Evolutionary conservation across 2,329 filamentous ascomycete species (phyloP).

Genomic region (Epichloe glyceriae): DNA sequence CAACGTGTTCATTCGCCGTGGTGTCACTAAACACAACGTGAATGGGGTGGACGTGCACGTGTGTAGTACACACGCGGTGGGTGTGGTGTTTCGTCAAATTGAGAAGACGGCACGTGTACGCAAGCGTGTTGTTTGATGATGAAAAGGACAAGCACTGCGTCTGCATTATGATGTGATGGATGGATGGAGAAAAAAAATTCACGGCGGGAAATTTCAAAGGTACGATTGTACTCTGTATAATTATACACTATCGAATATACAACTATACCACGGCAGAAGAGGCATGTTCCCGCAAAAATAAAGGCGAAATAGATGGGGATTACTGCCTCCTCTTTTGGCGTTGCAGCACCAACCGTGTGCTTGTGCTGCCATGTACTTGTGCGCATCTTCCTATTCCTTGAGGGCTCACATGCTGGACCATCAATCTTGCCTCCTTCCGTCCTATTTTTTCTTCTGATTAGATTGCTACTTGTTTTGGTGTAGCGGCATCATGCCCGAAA

Average conservation of each 20-base stretch:
- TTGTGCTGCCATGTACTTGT: not conserved
- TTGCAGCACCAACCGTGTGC: no score
- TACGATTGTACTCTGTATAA: conserved; percentile 7
- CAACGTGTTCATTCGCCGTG: not conserved
- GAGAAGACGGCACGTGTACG: no score
- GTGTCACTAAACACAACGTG: not conserved
- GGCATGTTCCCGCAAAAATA: not conserved
- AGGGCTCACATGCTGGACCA: no score
- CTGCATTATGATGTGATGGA: no score
- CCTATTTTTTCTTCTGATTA: no score
- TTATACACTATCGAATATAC: conserved; percentile 14
- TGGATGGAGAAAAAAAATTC: not conserved
- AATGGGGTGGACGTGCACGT: not conserved
- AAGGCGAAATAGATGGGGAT: no score
- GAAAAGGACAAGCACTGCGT: no score
- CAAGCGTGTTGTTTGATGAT: no score
- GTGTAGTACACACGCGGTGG: no score
- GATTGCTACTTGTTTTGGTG: not conserved
- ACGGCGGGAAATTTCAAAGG: not conserved
- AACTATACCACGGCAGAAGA: conserved; percentile 8
- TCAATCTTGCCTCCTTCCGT: no score
- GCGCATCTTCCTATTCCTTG: not conserved
- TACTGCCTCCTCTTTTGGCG: no score
- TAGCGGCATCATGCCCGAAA: not conserved
- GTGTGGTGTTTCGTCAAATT: no score